These are phyloP conservation scores for Coemansia pectinata DNA, from an alignment of 192 early-diverging fungal species.

Conservation along the genomic window DNA sequence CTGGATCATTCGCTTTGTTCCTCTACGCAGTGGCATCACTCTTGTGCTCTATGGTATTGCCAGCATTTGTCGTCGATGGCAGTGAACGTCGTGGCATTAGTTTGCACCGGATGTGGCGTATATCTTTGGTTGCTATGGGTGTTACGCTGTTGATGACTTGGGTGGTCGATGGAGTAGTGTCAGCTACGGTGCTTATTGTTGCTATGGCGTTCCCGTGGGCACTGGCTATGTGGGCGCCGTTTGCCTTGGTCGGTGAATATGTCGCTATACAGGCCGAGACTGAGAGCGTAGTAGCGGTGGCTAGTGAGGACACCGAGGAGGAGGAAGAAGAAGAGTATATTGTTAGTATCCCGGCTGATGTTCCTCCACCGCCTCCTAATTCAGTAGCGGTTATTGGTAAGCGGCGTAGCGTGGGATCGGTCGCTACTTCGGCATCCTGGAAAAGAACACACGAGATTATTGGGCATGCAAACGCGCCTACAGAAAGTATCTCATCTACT, in stretches of 20 bases:
- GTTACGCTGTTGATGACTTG: constrained; percentile 65
- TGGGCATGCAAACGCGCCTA: not conserved
- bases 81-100: not conserved
- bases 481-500: constrained; percentile 42
- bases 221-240: constrained; percentile 87
- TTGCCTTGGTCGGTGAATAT: constrained; percentile 80
- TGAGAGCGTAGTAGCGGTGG: not conserved
- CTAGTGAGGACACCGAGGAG: not conserved
- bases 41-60: constrained; percentile 39
- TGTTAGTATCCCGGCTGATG: constrained; percentile 11
- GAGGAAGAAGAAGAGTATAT: constrained; percentile 32
- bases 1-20: constrained; percentile 87
- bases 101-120: constrained; percentile 67
- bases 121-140: constrained; percentile 68
- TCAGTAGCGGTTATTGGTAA: not conserved
- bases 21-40: constrained; percentile 78
- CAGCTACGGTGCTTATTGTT: constrained; percentile 70
- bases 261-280: constrained; percentile 28
- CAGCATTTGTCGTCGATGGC: constrained; percentile 32
- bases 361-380: not conserved
- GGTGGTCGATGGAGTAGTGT: constrained; percentile 59
- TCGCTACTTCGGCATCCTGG: constrained; percentile 7
- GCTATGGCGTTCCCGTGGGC: constrained; percentile 86
- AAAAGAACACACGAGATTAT: constrained; percentile 5
- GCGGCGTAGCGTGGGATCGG: not conserved